Evolutionary conservation across 2,329 filamentous ascomycete genomes (phyloP), one percentile per base, ranked within the genome.

Genomic region (Trichophyton verrucosum): DNA sequence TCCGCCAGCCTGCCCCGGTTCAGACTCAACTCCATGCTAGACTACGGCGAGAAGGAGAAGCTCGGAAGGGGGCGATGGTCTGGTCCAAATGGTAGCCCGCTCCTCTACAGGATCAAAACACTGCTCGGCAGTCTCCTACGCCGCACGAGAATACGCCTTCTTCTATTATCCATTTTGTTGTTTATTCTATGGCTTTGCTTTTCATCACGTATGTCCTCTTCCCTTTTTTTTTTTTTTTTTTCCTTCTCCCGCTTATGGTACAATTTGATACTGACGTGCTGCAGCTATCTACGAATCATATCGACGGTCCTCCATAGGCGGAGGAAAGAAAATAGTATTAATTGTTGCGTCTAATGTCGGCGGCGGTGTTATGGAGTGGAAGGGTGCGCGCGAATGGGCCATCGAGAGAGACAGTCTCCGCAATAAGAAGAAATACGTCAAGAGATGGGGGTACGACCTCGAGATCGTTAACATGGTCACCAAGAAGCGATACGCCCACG

Each of bases 331-430:
- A 70, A 91, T 88, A 70, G 94, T 99, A 65, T 87, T 99, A 60
- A 91, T 99, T 64, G 80, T 97, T 20, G 91, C 88, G 24, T 91
- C 94, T 60, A 99, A 99, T 70, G 83, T 95, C 65, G 94, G 94
- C 57, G 94, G 94, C 62, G 94, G 94, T 68, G 94, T 99, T 6
- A 97, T 97, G 91, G 92, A 96, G 71, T 96, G 91, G 92, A 99
- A 99, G 74, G 92, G 92, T 0, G 88, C 92, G 20, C 84, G 91
- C 63, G 94, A 99, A 76, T 99, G 94, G 94, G 94, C 94, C 0
- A 95, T 97, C 69, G 94, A 99, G 76, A 82, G 94, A 72, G 91
- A 97, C 77, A 97, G 92, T 71, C 84, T 97, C 60, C 86, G 86
- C 72, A 99, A 99, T 77, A 99, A 99, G 80, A 86, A 87, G 71